Base-by-base conservation (phyloP, 352 stramenopile genomes). In the Elongisporangium undulatum region DNA sequence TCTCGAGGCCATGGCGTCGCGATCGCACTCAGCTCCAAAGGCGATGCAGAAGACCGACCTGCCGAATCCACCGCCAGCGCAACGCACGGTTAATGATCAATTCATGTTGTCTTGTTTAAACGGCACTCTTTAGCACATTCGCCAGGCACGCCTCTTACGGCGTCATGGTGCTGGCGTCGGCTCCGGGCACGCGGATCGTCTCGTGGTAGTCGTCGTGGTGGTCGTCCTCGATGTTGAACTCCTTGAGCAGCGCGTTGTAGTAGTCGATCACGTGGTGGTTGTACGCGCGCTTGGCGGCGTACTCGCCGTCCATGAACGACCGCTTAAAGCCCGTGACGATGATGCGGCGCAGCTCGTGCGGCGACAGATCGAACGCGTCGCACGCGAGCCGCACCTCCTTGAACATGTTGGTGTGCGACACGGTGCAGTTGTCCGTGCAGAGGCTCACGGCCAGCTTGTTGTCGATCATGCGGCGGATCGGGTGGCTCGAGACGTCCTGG, bases 341-440 rank as follows among this genome's bases (percentile, higher is more conserved):
- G 59, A 95, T 82, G 55, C 82, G 75, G 23, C 82, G 73, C 64
- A 96, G 58, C 59, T 96, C 82, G 34, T 68, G 71, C 23, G 87
- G 75, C 17, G 77, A 82, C 19, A 96, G 69, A 48, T 82, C 55
- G 58, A 96, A 92, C 15, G 85, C 85, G 52, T 96, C 84, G 54
- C 80, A 86, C 9, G 87, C 85, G 39, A 95, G 71, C 15, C 77
- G 85, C 62, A 96, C 74, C 58, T 96, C 88, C 48, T 69, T 72
- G 39, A 94, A 70, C 71, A 95, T 92, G 67, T 90, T 74, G 34
- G 88, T 96, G 62, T 94, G 79, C 49, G 80, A 94, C 1, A 96
- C 87, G 5, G 85, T 90, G 64, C 81, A 90, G 63, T 96, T 96
- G 72, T 96, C 88, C 12, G 88, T 96, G 62, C 81, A 96, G 16